Evolutionary conservation across 2,329 filamentous ascomycete species (phyloP), one percentile per base, ranked within the genome.

Genomic region (Orbilia ellipsospora): DNA sequence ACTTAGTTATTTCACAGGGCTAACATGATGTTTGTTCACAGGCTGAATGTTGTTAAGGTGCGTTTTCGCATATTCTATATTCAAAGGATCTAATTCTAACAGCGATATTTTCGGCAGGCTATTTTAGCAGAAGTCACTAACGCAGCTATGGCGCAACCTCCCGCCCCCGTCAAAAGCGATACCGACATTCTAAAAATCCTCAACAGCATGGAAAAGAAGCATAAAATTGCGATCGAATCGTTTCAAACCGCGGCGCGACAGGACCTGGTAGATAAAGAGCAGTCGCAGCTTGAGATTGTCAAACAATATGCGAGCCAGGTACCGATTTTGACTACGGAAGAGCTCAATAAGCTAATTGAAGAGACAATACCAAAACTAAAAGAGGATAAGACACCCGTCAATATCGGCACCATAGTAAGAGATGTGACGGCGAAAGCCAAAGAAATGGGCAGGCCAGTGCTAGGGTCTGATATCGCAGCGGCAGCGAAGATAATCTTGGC

Each of bases 91-190:
- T 42, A 59, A 54, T 59, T n/a, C 36, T 45, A 18, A 44, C 6
- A 7, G 10, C 31, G 10, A 36, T 4, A 36, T 36, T 23, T 36
- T 6, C 3, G 8, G 8, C 10, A 78, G 77, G 82, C 86, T 48
- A 83, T 94, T 77, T 86, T 94, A 77, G 85, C 90, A 36, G 87
- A 90, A 77, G 88, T 90, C 76, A 89, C 90, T 79, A 94, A 93
- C 82, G 89, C 90, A 40, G 90, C 89, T 81, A 92, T 90, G 13
- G 80, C 86, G 45, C 85, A 84, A 45, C 91, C 92, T n/a, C 88
- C 94, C 80, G 85, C 84, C 65, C 67, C 67, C 4, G 31, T 72
- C 7, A 65, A 64, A 50, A 91, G 88, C 20, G 91, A 94, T 81
- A 85, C 87, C 77, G 88, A 91, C 80, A 85, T 94, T 66, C 87